Evolutionary conservation across 2,329 filamentous ascomycete species (phyloP).

Genomic region (Fusarium pseudograminearum): DNA sequence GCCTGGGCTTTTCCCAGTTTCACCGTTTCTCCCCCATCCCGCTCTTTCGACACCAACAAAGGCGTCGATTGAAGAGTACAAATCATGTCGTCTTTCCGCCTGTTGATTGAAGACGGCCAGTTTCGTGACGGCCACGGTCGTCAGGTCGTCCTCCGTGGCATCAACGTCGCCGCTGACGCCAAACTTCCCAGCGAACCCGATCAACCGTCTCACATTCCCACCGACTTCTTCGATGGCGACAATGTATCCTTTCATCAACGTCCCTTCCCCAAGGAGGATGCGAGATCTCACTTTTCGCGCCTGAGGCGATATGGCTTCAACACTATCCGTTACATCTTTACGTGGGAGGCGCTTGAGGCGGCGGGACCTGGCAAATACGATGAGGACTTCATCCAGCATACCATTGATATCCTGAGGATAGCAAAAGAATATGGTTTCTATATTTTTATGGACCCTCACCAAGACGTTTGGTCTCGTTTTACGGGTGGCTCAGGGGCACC

Average conservation of each 20-base stretch:
- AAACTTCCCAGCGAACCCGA: conserved; percentile 89
- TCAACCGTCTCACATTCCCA: conserved; percentile 80
- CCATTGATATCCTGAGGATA: conserved; percentile 83
- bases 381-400: conserved; percentile 92
- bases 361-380: conserved; percentile 92
- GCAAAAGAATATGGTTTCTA: conserved; percentile 95
- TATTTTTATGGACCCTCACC: conserved; percentile 98
- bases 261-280: conserved; percentile 86
- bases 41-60: conserved; percentile 19
- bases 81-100: conserved; percentile 77
- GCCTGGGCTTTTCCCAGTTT: conserved; percentile 32
- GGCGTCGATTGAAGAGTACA: conserved; percentile 12
- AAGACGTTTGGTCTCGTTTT: conserved; percentile 98
- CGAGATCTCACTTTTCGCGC: conserved; percentile 86
- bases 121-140: conserved; percentile 87
- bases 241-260: conserved; percentile 88
- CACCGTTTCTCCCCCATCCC: conserved; percentile 9
- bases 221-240: conserved; percentile 93
- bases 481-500: conserved; percentile 95
- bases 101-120: conserved; percentile 85
- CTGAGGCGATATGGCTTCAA: conserved; percentile 94
- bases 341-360: conserved; percentile 98
- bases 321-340: conserved; percentile 95
- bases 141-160: conserved; percentile 89
- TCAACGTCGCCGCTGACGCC: conserved; percentile 91